A percentile compares a stretch with the other conserved stretches of the same genome.
phyloP scores from a whole-genome alignment of 1,284 basidiomycete species.

The Phellopilus nigrolimitatus region DNA sequence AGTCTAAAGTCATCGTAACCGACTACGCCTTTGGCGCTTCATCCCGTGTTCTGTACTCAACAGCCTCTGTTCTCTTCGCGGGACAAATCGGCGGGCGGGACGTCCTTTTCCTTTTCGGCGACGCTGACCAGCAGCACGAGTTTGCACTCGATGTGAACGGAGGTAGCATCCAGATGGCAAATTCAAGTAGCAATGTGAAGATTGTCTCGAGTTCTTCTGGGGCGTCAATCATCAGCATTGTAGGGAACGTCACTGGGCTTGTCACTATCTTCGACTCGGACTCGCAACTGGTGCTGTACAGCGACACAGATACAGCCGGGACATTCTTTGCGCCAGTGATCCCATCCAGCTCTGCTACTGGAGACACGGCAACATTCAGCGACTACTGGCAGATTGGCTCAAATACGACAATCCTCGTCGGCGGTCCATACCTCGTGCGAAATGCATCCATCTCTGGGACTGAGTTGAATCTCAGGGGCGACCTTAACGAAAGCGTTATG shows the following conservation, averaged over 20 bases:
- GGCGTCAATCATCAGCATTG: conserved; percentile 41
- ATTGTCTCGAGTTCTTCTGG: conserved; percentile 3
- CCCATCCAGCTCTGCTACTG: conserved; percentile 22
- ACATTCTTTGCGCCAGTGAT: conserved; percentile 53
- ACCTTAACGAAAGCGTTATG: conserved; percentile 40
- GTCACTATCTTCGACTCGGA: conserved; percentile 62
- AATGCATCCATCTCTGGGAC: conserved; percentile 37
- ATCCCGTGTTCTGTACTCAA: conserved; percentile 31
- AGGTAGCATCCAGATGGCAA: too few relatives aligned
- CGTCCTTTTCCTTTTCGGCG: conserved; percentile 64
- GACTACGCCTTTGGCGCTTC: conserved; percentile 25
- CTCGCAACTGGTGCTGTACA: conserved; percentile 60
- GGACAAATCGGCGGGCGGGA: conserved; percentile 63
- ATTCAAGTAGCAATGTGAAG: too few relatives aligned
- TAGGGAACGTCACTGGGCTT: conserved; percentile 51
- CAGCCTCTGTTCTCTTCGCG: conserved; percentile 52
- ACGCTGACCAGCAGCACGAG: conserved; percentile 55
- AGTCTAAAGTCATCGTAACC: conserved; percentile 52
- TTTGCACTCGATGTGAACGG: conserved; percentile 44
- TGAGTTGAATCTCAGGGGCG: conserved; percentile 40
- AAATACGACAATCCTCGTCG: conserved; percentile 47
- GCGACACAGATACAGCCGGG: conserved; percentile 56
- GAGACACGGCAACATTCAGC: conserved; percentile 29
- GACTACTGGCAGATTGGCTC: conserved; percentile 49
- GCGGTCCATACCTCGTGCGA: conserved; percentile 55